Base-by-base conservation (phyloP, 768 basidiomycete species). In the Macrocybe gigantea region DNA sequence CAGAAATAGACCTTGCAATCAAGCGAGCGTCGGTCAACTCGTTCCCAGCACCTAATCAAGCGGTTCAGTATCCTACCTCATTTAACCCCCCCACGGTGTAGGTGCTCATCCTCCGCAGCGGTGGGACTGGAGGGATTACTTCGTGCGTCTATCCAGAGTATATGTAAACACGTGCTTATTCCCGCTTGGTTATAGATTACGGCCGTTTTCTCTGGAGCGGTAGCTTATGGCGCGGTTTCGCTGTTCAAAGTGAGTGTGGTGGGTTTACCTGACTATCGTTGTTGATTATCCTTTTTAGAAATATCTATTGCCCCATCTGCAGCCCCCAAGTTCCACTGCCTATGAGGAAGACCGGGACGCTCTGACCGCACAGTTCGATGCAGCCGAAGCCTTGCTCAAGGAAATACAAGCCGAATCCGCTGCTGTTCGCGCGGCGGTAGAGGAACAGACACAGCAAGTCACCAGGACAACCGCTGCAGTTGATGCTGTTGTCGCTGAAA, bases 121-220 rank as follows among this genome's bases (percentile, higher is more conserved):
- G 49, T 83, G 89, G 79, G 95, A 98, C 64, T 99, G 96, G 96
- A 75, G 94, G 49, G 96, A 99, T 67, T 92, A 95, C 65, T 99
- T 98, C 63, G 93, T 94, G 60, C 60, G 89, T 44, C 22, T 31
- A 55, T 43, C 40, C 38, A 33, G 22, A 22, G 36, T 40, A 11
- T 43, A 33, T 11, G 46, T 42, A 54, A 58, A 55, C 61, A 55
- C 55, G 51, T 64, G 58, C 58, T 51, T 49, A 54, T 38, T 46
- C 56, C 37, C 59, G 43, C 34, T 38, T 47, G 37, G 44, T 15
- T 13, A 6, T 60, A 97, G 94, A 94, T 99, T 58, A 91, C 94
- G 62, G 85, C 87, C 9, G 85, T 97, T 33, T 72, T 98, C 12
- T 93, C 93, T 37, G 93, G 95, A 1, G 79, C 86, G 5, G 68